phyloP scores from a whole-genome alignment of 208 protist species.

The Leishmania amazonensis region DNA sequence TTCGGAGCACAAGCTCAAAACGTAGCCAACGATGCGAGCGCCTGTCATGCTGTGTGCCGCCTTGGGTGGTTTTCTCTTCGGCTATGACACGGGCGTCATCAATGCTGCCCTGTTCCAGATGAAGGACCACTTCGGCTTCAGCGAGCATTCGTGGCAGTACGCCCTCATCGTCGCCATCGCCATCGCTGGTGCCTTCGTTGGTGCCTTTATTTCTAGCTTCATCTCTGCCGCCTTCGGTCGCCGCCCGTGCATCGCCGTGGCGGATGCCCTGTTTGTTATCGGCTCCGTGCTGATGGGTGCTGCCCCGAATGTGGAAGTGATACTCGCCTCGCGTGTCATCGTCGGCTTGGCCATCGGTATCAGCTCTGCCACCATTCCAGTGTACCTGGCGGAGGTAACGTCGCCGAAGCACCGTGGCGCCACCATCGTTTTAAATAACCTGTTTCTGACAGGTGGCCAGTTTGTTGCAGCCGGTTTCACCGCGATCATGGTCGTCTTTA shows the following conservation, averaged over 20 bases:
- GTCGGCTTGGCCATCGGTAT: conserved; percentile 90
- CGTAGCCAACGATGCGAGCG: conserved; percentile 29
- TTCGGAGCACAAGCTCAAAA: not conserved
- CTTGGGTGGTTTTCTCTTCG: conserved; percentile 92
- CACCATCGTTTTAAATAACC: conserved; percentile 89
- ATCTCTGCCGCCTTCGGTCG: conserved; percentile 77
- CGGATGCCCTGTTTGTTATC: conserved; percentile 82
- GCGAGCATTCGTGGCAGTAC: conserved; percentile 76
- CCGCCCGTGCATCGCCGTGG: conserved; percentile 67
- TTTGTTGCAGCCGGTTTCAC: conserved; percentile 78
- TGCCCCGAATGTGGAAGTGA: conserved; percentile 60
- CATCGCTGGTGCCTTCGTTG: conserved; percentile 85
- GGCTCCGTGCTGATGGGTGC: conserved; percentile 79
- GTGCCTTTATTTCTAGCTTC: conserved; percentile 73
- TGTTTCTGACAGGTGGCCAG: conserved; percentile 88
- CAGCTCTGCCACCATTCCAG: conserved; percentile 88
- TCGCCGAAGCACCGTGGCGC: conserved; percentile 73
- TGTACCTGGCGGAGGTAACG: conserved; percentile 92
- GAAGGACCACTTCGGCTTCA: conserved; percentile 89
- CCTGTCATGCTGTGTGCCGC: conserved; percentile 85
- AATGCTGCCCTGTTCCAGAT: conserved; percentile 92
- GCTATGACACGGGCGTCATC: conserved; percentile 94
- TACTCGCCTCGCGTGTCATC: conserved; percentile 82
- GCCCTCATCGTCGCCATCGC: conserved; percentile 89
- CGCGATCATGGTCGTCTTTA: conserved; percentile 75